Percentiles rank a stretch among this genome's conserved stretches.
phyloP scores from a whole-genome alignment of 2,329 filamentous ascomycete species.

The Pseudogymnoascus sp. region DNA sequence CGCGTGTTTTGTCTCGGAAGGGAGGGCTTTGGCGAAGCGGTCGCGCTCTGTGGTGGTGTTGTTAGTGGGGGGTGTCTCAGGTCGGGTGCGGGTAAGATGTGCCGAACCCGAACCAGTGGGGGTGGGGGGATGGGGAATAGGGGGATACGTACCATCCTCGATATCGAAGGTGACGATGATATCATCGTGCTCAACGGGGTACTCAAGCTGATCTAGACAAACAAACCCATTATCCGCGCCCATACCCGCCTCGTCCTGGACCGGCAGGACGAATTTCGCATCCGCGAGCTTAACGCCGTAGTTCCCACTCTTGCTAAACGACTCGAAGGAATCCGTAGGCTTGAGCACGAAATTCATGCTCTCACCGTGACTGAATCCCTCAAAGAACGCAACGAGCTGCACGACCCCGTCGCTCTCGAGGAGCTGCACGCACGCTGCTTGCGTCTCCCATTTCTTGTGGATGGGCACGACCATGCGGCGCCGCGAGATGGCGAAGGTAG shows the following conservation, averaged over 20 bases:
- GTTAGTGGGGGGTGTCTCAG: slow-evolving; percentile 2
- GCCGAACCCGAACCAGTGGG: neutral
- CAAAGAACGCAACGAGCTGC: slow-evolving; percentile 80
- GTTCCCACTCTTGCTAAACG: slow-evolving; percentile 57
- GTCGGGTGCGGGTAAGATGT: neutral
- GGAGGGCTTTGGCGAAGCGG: slow-evolving; percentile 11
- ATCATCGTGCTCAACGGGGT: slow-evolving; percentile 83
- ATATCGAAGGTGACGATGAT: slow-evolving; percentile 75
- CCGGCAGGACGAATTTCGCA: slow-evolving; percentile 79
- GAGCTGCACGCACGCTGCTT: slow-evolving; percentile 72
- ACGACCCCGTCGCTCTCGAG: slow-evolving; percentile 68
- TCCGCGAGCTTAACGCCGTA: slow-evolving; percentile 74
- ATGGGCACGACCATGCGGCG: slow-evolving; percentile 86
- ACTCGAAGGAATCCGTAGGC: slow-evolving; percentile 76
- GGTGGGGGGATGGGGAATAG: neutral
- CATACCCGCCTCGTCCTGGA: slow-evolving; percentile 42
- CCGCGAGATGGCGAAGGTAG: slow-evolving; percentile 73
- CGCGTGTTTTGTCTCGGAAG: slow-evolving; percentile 6
- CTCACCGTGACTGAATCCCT: slow-evolving; percentile 78
- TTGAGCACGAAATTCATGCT: slow-evolving; percentile 87
- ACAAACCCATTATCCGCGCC: slow-evolving; percentile 59
- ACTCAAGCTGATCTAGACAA: slow-evolving; percentile 75
- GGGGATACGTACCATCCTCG: slow-evolving; percentile 57
- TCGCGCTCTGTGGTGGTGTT: neutral
- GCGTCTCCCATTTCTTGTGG: slow-evolving; percentile 89